A percentile compares a stretch with the other conserved stretches of the same genome.
phyloP scores from a whole-genome alignment of 768 basidiomycete species.

The Hemileccinum rubropunctum region DNA sequence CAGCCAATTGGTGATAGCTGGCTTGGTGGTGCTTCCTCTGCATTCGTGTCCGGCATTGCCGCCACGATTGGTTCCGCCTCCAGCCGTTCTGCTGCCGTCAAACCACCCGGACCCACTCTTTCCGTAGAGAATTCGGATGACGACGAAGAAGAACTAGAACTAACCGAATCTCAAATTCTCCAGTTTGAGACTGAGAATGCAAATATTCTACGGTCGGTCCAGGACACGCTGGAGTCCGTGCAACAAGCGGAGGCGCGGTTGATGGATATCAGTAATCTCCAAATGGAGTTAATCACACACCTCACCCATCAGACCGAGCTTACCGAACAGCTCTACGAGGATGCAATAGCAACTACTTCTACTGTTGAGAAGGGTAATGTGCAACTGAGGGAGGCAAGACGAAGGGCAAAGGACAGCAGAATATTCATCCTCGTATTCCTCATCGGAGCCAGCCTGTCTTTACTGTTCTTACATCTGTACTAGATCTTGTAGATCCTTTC shows the following conservation, averaged over 20 bases:
- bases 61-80: slow-evolving; percentile 55
- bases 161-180: slow-evolving; percentile 84
- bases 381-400: slow-evolving; percentile 86
- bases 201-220: slow-evolving; percentile 76
- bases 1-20: slow-evolving; percentile 44
- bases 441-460: slow-evolving; percentile 83
- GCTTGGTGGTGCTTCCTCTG: slow-evolving; percentile 60
- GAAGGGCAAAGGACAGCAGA: slow-evolving; percentile 83
- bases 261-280: slow-evolving; percentile 89
- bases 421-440: slow-evolving; percentile 91
- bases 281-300: slow-evolving; percentile 88
- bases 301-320: slow-evolving; percentile 87
- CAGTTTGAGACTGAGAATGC: slow-evolving; percentile 94
- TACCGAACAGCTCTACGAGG: slow-evolving; percentile 92
- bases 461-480: slow-evolving; percentile 94
- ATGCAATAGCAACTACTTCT: slow-evolving; percentile 83
- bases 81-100: slow-evolving; percentile 27
- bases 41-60: slow-evolving; percentile 52
- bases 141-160: slow-evolving; percentile 77
- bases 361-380: slow-evolving; percentile 87
- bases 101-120: slow-evolving; percentile 29
- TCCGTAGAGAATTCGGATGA: slow-evolving; percentile 48
- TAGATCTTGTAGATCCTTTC: slow-evolving; percentile 32
- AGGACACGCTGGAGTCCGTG: slow-evolving; percentile 84
- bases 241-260: slow-evolving; percentile 89